These are phyloP conservation scores for Talaromyces sp. DNA, from an alignment of 2,329 filamentous ascomycete genomes.

Conservation along the genomic window DNA sequence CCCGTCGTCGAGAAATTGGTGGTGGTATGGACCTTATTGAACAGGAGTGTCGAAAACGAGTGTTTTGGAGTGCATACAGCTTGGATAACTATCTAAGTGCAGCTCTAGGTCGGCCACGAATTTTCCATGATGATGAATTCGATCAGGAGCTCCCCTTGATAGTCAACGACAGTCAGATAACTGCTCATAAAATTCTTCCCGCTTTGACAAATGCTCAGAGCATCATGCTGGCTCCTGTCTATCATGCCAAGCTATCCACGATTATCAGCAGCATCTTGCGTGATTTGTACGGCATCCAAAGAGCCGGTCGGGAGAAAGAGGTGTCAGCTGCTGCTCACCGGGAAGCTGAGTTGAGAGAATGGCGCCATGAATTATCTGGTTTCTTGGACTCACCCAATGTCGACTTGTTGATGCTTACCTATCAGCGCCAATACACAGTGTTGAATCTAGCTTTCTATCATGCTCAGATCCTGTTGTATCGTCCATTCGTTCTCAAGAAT, in stretches of 20 bases:
- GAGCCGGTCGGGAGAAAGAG: background rate
- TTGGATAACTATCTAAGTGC: background rate
- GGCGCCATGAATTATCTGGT: background rate
- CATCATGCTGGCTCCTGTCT: background rate
- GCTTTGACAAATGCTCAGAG: background rate
- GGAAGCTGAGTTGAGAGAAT: background rate
- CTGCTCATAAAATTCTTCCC: background rate
- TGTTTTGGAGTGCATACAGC: background rate
- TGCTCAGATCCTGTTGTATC: background rate
- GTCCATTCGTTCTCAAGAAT: background rate
- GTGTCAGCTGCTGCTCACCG: background rate
- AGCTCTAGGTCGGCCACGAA: background rate
- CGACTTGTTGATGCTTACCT: background rate
- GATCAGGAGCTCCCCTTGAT: background rate
- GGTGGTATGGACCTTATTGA: background rate
- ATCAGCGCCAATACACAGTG: background rate
- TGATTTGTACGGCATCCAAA: background rate
- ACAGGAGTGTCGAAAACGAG: background rate
- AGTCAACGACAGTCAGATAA: background rate
- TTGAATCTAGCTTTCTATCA: background rate
- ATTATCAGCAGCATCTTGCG: background rate
- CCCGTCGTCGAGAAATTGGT: slow-evolving; percentile 14
- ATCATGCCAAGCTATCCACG: background rate
- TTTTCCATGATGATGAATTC: background rate
- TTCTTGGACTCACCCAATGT: background rate